Conservation (phyloP, 1,139 yeast genomes). For the Pichia norvegensis region DNA sequence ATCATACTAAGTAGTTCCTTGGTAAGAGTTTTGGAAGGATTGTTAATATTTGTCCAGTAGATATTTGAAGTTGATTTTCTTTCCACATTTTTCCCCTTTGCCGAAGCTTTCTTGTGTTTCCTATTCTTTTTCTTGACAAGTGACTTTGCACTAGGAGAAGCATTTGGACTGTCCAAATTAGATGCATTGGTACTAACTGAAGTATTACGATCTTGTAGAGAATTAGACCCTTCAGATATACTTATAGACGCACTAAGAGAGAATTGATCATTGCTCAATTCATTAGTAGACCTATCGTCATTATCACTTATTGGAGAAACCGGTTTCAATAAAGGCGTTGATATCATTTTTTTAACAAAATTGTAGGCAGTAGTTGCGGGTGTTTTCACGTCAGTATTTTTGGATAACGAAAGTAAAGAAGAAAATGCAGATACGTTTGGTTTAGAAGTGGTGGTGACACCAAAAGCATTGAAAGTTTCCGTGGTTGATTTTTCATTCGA, state of each 20-base stretch:
- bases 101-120: neutral
- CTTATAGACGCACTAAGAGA: neutral
- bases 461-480: slow-evolving; percentile 26
- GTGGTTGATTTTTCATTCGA: slow-evolving; percentile 22
- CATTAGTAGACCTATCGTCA: neutral
- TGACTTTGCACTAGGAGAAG: neutral
- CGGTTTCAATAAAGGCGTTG: slow-evolving; percentile 22
- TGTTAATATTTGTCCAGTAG: slow-evolving; percentile 61
- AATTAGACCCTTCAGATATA: neutral
- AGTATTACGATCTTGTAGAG: neutral
- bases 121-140: neutral
- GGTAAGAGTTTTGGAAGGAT: slow-evolving; percentile 55
- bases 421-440: slow-evolving; percentile 30
- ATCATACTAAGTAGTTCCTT: slow-evolving; percentile 34
- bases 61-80: slow-evolving; percentile 19
- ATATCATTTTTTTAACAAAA: slow-evolving; percentile 27
- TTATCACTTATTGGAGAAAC: slow-evolving; percentile 11
- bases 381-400: slow-evolving; percentile 17
- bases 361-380: slow-evolving; percentile 21
- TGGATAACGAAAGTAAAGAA: slow-evolving; percentile 24
- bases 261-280: slow-evolving; percentile 1
- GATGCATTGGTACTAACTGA: neutral
- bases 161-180: neutral
- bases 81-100: neutral
- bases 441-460: slow-evolving; percentile 28